Percentiles rank a stretch among this genome's conserved stretches.
Conservation (phyloP, 2,329 filamentous ascomycete genomes). For the Aspergillus japonicus region DNA sequence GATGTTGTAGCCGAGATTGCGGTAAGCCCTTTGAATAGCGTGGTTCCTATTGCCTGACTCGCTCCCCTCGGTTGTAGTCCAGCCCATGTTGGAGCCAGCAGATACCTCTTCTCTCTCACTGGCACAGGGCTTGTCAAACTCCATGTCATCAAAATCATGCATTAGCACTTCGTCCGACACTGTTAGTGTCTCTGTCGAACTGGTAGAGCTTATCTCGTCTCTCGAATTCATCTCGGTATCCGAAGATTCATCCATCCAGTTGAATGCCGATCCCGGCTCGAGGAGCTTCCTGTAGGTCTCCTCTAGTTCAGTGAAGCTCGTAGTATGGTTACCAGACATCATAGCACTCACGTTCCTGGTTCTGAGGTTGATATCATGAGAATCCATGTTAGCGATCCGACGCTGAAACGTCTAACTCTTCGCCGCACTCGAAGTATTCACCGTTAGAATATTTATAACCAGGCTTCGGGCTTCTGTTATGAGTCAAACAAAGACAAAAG, state of each 20-base stretch:
- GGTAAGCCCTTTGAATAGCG: no score
- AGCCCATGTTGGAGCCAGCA: no score
- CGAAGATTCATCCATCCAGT: neutral
- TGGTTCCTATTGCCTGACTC: no score
- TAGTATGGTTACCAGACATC: neutral
- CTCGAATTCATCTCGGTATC: neutral
- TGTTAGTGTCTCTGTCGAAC: neutral
- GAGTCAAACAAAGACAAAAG: neutral
- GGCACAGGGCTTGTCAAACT: neutral
- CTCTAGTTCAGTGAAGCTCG: neutral
- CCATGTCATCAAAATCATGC: neutral
- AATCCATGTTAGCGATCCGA: neutral
- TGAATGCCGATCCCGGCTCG: neutral
- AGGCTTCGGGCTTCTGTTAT: neutral
- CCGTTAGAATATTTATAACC: neutral
- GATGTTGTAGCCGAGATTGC: no score
- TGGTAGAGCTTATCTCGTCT: neutral
- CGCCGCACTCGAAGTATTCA: neutral
- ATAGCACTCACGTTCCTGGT: neutral
- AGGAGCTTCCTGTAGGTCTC: neutral
- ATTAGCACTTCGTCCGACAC: neutral
- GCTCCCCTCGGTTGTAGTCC: no score
- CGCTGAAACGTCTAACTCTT: neutral
- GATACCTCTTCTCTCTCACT: no score
- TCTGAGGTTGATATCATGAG: neutral